Evolutionary conservation across 169 alveolate genomes (phyloP).

Genomic region (Eimeria zaria): DNA sequence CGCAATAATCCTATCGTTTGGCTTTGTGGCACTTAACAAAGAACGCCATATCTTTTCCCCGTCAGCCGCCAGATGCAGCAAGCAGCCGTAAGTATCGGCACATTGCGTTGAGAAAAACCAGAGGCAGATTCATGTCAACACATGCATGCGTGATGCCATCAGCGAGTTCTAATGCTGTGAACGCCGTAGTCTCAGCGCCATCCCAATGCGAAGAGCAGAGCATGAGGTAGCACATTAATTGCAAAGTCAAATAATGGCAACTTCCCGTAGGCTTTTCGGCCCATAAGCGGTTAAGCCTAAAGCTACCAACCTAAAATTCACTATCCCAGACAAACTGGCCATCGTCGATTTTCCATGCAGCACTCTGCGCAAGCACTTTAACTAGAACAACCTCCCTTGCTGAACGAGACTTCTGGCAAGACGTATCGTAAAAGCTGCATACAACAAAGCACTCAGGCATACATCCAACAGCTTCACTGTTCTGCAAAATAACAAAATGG

Average conservation of each 20-base stretch:
- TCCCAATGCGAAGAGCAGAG: neutral
- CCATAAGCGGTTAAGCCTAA: neutral
- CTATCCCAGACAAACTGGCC: neutral
- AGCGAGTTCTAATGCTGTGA: neutral
- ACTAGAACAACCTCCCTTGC: neutral
- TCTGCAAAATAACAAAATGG: neutral
- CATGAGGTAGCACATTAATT: neutral
- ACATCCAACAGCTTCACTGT: neutral
- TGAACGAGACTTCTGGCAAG: neutral
- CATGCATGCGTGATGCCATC: neutral
- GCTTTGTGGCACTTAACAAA: neutral
- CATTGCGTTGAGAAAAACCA: neutral
- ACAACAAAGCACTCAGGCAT: too few relatives aligned
- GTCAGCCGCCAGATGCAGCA: neutral
- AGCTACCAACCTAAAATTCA: neutral
- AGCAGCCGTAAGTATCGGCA: neutral
- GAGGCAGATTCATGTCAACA: neutral
- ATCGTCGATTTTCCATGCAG: neutral
- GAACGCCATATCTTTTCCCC: neutral
- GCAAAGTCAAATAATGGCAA: neutral
- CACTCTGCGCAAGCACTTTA: neutral
- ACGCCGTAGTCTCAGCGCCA: neutral
- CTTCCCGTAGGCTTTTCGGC: neutral
- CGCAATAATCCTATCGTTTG: too few relatives aligned
- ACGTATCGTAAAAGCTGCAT: neutral